These are phyloP conservation scores for Apophysomyces elegans DNA, from an alignment of 371 early-diverging fungal genomes.

Conservation along the genomic window DNA sequence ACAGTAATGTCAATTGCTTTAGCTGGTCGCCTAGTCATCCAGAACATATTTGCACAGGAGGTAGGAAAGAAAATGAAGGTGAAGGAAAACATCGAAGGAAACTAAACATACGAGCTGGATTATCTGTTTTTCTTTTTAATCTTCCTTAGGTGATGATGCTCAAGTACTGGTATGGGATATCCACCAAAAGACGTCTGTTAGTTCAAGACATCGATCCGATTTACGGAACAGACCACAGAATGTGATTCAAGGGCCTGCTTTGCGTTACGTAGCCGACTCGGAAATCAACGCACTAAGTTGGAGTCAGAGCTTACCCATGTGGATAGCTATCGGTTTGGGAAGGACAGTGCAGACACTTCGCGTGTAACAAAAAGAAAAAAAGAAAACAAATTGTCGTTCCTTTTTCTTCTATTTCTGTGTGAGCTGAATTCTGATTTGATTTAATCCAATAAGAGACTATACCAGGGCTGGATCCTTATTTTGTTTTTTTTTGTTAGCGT, in stretches of 20 bases:
- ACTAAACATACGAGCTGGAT: neutral
- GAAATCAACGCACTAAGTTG: conserved; percentile 70
- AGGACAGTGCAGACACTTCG: conserved; percentile 57
- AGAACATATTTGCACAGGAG: conserved; percentile 69
- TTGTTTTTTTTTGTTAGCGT: neutral
- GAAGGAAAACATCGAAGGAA: neutral
- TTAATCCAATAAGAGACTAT: neutral
- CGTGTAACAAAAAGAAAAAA: conserved; percentile 13
- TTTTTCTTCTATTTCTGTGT: neutral
- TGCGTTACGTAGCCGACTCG: conserved; percentile 62
- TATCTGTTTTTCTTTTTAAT: neutral
- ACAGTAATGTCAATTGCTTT: conserved; percentile 66
- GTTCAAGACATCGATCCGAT: conserved; percentile 23
- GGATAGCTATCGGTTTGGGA: conserved; percentile 69
- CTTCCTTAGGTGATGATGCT: conserved; percentile 65
- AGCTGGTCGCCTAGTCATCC: conserved; percentile 77
- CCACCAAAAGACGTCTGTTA: conserved; percentile 20
- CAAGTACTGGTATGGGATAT: conserved; percentile 79
- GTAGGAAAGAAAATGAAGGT: conserved; percentile 40
- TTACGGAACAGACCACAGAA: conserved; percentile 7
- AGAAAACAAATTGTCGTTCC: too few relatives aligned
- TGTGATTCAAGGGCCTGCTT: conserved; percentile 57
- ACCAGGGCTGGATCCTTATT: neutral
- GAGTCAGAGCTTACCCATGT: conserved; percentile 63
- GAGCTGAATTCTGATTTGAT: neutral